phyloP scores from a whole-genome alignment of 192 early-diverging fungal genomes.

The Entomortierella chlamydospora region DNA sequence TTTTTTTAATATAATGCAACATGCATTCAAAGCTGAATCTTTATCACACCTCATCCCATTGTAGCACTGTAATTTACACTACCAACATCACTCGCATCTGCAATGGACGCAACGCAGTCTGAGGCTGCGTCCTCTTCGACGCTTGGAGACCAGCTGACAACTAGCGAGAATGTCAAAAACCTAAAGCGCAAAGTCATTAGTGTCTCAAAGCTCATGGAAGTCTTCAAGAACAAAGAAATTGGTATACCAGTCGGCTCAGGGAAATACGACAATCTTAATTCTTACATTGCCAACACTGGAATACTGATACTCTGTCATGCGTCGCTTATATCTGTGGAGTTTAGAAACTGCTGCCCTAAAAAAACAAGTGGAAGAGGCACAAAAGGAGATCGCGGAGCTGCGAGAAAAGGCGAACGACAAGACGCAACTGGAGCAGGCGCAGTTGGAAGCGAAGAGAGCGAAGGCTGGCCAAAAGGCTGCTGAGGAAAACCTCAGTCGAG shows the following conservation, averaged over 20 bases:
- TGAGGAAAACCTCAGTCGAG: neutral
- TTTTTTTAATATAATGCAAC: no score
- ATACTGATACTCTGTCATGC: neutral
- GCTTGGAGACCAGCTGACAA: neutral
- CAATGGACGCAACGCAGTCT: no score
- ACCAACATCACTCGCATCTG: no score
- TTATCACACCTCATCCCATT: no score
- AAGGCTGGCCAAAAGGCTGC: conserved; percentile 4
- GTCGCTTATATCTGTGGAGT: neutral
- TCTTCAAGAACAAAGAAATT: conserved; percentile 28
- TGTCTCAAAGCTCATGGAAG: conserved; percentile 18
- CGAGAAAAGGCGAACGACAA: neutral
- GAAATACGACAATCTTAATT: neutral
- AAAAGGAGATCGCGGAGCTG: neutral
- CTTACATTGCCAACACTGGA: neutral
- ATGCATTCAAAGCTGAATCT: no score
- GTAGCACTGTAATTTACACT: no score
- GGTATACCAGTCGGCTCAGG: neutral
- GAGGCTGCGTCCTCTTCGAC: neutral
- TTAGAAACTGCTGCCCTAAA: conserved; percentile 11
- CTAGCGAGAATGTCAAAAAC: conserved; percentile 30
- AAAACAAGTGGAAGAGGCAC: neutral
- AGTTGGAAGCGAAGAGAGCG: conserved; percentile 4
- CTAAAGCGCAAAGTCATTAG: conserved; percentile 35
- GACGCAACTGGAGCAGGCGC: neutral